Percentiles rank a stretch among this genome's conserved stretches.
phyloP scores from a whole-genome alignment of 148 eudicot genomes.

The Camellia lanceoleosa region DNA sequence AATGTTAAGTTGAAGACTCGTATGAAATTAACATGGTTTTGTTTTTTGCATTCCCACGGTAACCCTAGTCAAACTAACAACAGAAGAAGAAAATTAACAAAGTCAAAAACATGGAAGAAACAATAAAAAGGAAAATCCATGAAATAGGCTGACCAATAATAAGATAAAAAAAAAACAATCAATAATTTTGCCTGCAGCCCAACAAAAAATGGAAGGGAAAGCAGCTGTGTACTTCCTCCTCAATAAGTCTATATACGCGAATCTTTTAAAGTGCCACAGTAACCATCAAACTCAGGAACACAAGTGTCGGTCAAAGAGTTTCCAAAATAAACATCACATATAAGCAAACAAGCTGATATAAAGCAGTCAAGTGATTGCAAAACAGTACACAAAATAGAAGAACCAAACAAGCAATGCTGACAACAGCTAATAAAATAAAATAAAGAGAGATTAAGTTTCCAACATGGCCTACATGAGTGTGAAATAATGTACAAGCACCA shows the following conservation, averaged over 20 bases:
- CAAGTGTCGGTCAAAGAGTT: background rate
- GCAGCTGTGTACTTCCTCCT: conserved; percentile 5
- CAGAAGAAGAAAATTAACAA: background rate
- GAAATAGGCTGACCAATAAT: background rate
- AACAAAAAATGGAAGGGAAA: background rate
- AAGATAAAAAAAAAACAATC: background rate
- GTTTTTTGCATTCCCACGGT: too few species aligned
- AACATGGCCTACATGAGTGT: background rate
- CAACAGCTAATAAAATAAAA: background rate
- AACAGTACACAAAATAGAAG: background rate
- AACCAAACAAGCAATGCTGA: background rate
- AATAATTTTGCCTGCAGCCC: background rate
- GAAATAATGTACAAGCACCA: background rate
- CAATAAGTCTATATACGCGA: background rate
- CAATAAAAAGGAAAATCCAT: background rate
- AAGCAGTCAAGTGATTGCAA: background rate
- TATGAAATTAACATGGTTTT: too few species aligned
- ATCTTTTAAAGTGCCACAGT: background rate
- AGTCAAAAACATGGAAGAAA: background rate
- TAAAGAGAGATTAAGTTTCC: background rate
- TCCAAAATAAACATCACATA: background rate
- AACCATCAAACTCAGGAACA: background rate
- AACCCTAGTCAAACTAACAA: background rate
- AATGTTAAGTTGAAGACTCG: too few species aligned
- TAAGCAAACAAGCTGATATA: background rate